Conservation (phyloP, 352 stramenopile genomes). For the Pythium folliculosum region DNA sequence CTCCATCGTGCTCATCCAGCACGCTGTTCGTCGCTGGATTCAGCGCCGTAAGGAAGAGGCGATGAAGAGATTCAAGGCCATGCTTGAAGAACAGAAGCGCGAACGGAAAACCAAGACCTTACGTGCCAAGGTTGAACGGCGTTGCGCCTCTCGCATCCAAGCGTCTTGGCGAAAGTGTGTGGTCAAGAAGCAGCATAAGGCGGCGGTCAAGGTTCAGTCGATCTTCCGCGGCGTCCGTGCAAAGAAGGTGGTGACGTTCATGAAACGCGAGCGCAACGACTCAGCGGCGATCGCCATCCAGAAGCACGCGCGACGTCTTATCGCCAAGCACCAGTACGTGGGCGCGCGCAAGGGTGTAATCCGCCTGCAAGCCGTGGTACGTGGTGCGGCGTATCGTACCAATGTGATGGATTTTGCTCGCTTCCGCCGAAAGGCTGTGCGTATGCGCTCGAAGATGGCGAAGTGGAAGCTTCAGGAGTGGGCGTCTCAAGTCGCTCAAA, state of each 20-base stretch:
- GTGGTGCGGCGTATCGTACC: slow-evolving; percentile 9
- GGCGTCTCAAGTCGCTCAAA: background rate
- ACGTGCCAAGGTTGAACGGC: slow-evolving; percentile 19
- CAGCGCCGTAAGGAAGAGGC: slow-evolving; percentile 13
- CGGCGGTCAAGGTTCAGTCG: slow-evolving; percentile 40
- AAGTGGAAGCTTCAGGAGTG: slow-evolving; percentile 28
- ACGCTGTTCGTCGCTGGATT: slow-evolving; percentile 22
- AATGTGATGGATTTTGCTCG: slow-evolving; percentile 15
- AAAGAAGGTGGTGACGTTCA: slow-evolving; percentile 30
- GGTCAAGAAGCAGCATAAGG: slow-evolving; percentile 6
- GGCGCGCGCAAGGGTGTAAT: slow-evolving; percentile 1
- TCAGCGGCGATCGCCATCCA: slow-evolving; percentile 21
- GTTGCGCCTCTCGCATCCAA: slow-evolving; percentile 38
- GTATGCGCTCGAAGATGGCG: slow-evolving; percentile 22
- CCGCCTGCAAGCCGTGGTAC: slow-evolving; percentile 9
- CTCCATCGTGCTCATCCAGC: slow-evolving; percentile 1
- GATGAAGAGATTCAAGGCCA: slow-evolving; percentile 17
- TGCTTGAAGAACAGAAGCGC: slow-evolving; percentile 27
- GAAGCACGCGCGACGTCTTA: slow-evolving; percentile 1
- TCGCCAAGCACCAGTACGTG: background rate
- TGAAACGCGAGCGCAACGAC: slow-evolving; percentile 32
- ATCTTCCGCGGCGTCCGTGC: slow-evolving; percentile 24
- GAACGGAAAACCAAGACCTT: slow-evolving; percentile 22
- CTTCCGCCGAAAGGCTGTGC: slow-evolving; percentile 9
- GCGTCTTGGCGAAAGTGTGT: slow-evolving; percentile 29